Conservation (phyloP, 805 yeast genomes). For the Candida ponderosae region DNA sequence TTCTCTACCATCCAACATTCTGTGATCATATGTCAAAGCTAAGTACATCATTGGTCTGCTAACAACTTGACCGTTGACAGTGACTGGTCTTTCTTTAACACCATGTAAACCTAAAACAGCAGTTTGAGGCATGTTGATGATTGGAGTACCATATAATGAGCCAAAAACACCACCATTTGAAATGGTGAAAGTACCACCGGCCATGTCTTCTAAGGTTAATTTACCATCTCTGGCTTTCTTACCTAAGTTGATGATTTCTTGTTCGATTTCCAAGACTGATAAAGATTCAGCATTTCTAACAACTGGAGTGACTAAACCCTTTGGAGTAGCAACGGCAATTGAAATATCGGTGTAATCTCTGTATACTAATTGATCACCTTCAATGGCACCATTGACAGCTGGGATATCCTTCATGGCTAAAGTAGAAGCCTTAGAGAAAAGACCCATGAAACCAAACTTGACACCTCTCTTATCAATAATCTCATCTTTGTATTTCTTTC, state of each 20-base stretch:
- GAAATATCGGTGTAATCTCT: constrained; percentile 96
- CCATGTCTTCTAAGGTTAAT: constrained; percentile 95
- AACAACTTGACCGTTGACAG: constrained; percentile 91
- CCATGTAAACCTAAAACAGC: constrained; percentile 98
- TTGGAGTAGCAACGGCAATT: constrained; percentile 97
- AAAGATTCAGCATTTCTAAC: constrained; percentile 94
- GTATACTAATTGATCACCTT: constrained; percentile 88
- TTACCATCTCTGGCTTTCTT: constrained; percentile 95
- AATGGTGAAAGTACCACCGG: constrained; percentile 98
- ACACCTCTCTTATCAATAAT: constrained; percentile 87
- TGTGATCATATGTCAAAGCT: constrained; percentile 97
- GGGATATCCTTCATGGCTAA: constrained; percentile 94
- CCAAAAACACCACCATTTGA: constrained; percentile 99
- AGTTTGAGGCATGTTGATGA: constrained; percentile 96
- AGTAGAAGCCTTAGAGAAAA: constrained; percentile 88
- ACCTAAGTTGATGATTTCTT: constrained; percentile 76
- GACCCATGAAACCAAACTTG: constrained; percentile 98
- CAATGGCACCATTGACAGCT: constrained; percentile 92
- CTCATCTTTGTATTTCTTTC: constrained; percentile 96
- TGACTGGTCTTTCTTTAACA: constrained; percentile 94
- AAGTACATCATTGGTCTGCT: constrained; percentile 99
- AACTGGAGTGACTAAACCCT: constrained; percentile 97
- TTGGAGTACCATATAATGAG: constrained; percentile 95
- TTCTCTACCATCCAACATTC: constrained; percentile 97
- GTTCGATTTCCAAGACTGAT: constrained; percentile 81